These are phyloP conservation scores for Chytriomyces hyalinus DNA, from an alignment of 192 early-diverging fungal species.

Conservation along the genomic window DNA sequence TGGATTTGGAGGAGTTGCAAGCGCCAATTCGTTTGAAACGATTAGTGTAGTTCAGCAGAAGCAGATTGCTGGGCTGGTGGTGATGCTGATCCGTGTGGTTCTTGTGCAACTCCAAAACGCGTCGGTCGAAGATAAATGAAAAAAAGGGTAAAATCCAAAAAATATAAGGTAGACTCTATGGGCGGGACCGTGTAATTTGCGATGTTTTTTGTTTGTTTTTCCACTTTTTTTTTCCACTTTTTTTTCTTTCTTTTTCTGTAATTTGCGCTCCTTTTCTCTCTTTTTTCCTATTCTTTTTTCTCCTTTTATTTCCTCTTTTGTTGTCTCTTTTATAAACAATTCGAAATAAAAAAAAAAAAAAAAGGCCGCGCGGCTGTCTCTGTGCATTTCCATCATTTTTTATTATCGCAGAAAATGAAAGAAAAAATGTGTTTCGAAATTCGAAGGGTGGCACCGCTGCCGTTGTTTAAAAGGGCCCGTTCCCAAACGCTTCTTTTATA, in stretches of 20 bases:
- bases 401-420: too few species aligned
- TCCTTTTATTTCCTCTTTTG: too few species aligned
- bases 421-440: not conserved
- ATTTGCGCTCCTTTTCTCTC: too few species aligned
- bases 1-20: constrained; percentile 28
- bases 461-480: not conserved
- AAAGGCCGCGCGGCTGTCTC: too few species aligned
- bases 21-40: constrained; percentile 20
- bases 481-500: not conserved
- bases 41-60: constrained; percentile 15
- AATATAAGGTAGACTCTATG: not conserved
- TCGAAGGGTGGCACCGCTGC: constrained; percentile 3
- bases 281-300: too few species aligned
- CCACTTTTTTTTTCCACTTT: not conserved
- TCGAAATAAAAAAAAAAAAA: too few species aligned
- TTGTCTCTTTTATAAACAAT: too few species aligned
- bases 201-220: not conserved
- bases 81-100: constrained; percentile 25
- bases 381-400: too few species aligned
- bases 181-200: too few species aligned
- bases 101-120: constrained; percentile 13
- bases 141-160: not conserved
- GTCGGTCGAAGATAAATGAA: not conserved
- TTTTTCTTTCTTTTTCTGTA: not conserved
- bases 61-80: constrained; percentile 20